Conservation (phyloP, 768 basidiomycete species). For the Mycena polygramma region DNA sequence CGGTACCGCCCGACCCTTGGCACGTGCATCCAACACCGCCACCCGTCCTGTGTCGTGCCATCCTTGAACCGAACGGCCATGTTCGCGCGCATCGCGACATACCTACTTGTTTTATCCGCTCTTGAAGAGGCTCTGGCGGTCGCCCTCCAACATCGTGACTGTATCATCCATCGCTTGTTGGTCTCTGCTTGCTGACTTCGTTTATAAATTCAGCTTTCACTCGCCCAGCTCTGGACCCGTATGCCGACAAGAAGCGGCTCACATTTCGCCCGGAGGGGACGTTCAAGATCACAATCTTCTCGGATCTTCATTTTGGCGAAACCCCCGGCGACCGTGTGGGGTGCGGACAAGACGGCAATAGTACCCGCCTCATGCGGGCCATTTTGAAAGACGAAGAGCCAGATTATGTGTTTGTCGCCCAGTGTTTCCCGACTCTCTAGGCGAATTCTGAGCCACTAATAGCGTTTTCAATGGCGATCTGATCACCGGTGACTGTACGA, state of each 20-base stretch:
- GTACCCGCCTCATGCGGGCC: constrained; percentile 67
- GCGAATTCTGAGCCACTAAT: too few relatives aligned
- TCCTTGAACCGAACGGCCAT: too few relatives aligned
- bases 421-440: too few relatives aligned
- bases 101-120: too few relatives aligned
- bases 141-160: background rate
- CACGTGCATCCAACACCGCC: too few relatives aligned
- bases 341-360: constrained; percentile 75
- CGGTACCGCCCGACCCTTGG: too few relatives aligned
- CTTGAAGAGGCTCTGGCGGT: too few relatives aligned
- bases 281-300: constrained; percentile 82
- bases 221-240: background rate
- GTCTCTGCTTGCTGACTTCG: background rate
- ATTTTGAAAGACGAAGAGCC: constrained; percentile 72
- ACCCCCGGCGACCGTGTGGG: constrained; percentile 81
- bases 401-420: constrained; percentile 74
- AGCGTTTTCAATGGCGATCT: constrained; percentile 11
- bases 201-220: background rate
- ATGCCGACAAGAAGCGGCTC: constrained; percentile 48
- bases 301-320: constrained; percentile 83
- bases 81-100: too few relatives aligned
- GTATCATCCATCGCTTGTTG: background rate
- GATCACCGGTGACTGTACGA: constrained; percentile 4
- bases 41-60: too few relatives aligned
- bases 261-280: constrained; percentile 65